Percentiles rank a stretch among this genome's conserved stretches.
phyloP scores from a whole-genome alignment of 2,329 filamentous ascomycete genomes.

The Paramyrothecium roridum region DNA sequence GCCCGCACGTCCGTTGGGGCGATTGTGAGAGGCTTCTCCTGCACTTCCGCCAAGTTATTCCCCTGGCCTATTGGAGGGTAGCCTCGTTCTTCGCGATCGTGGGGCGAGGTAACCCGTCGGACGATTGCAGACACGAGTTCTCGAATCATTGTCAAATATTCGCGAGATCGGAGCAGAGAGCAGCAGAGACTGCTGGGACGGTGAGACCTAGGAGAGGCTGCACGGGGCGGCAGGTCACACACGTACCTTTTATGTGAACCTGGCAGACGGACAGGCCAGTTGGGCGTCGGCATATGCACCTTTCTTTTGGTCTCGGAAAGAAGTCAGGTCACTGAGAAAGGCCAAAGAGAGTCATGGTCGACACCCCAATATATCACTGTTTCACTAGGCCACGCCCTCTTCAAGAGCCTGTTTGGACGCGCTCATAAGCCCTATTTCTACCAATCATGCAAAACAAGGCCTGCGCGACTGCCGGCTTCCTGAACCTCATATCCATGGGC shows the following conservation, averaged over 20 bases:
- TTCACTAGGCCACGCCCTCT: neutral
- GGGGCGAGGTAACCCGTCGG: neutral
- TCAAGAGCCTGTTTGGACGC: neutral
- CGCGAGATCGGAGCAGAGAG: neutral
- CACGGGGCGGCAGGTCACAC: too few relatives aligned
- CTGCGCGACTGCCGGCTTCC: neutral
- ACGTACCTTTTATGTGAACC: too few relatives aligned
- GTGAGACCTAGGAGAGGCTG: too few relatives aligned
- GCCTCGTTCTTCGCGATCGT: neutral
- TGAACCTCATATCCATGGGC: too few relatives aligned
- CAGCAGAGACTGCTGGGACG: neutral
- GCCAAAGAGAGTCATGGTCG: neutral
- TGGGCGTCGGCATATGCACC: too few relatives aligned
- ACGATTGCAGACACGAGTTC: neutral
- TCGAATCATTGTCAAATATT: neutral
- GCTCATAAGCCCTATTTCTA: too few relatives aligned
- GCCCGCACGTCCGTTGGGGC: neutral
- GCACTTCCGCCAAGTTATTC: neutral
- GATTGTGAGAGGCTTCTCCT: neutral
- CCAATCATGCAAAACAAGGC: neutral
- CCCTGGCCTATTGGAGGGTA: neutral
- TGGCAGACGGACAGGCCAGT: too few relatives aligned
- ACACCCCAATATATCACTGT: neutral
- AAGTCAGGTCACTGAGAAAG: too few relatives aligned
- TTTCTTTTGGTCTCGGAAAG: too few relatives aligned